Evolutionary conservation across 2,329 filamentous ascomycete genomes (phyloP).

Genomic region (Penicillium aurantiogriseum): DNA sequence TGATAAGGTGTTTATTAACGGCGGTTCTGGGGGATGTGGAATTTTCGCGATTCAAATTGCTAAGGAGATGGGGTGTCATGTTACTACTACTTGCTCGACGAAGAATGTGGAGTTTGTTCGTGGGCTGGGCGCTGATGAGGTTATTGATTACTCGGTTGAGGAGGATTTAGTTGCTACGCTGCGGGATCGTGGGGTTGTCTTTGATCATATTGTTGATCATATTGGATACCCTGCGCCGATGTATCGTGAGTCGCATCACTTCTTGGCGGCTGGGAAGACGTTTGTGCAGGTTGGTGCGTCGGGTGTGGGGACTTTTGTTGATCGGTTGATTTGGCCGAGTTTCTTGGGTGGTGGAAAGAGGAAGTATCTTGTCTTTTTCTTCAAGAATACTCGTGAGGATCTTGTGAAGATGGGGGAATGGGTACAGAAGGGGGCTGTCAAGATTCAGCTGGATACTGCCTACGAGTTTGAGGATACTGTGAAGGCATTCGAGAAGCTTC

Average conservation of each 20-base stretch:
- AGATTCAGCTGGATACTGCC: conserved; percentile 54
- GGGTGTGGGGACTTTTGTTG: conserved; percentile 29
- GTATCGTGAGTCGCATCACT: conserved; percentile 54
- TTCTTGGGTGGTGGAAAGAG: conserved; percentile 52
- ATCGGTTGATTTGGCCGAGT: conserved; percentile 44
- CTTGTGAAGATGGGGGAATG: conserved; percentile 52
- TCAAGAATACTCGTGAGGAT: conserved; percentile 44
- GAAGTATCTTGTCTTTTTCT: conserved; percentile 33
- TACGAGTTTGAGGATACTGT: conserved; percentile 57
- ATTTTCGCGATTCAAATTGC: conserved; percentile 61
- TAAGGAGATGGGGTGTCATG: conserved; percentile 57
- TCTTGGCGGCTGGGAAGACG: conserved; percentile 48
- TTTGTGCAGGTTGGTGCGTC: conserved; percentile 54
- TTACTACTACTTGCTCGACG: conserved; percentile 57
- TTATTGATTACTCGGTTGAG: conserved; percentile 56
- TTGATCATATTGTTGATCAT: conserved; percentile 57
- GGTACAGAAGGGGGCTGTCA: conserved; percentile 60
- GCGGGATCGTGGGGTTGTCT: conserved; percentile 48
- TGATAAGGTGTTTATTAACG: conserved; percentile 61
- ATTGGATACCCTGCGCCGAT: conserved; percentile 49
- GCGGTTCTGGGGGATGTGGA: conserved; percentile 61
- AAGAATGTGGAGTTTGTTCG: conserved; percentile 56
- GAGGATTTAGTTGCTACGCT: conserved; percentile 49
- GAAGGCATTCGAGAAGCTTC: conserved; percentile 58
- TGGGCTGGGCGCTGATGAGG: conserved; percentile 59